Conservation (phyloP, 1,284 basidiomycete genomes). For the Cystobasidium slooffiae region DNA sequence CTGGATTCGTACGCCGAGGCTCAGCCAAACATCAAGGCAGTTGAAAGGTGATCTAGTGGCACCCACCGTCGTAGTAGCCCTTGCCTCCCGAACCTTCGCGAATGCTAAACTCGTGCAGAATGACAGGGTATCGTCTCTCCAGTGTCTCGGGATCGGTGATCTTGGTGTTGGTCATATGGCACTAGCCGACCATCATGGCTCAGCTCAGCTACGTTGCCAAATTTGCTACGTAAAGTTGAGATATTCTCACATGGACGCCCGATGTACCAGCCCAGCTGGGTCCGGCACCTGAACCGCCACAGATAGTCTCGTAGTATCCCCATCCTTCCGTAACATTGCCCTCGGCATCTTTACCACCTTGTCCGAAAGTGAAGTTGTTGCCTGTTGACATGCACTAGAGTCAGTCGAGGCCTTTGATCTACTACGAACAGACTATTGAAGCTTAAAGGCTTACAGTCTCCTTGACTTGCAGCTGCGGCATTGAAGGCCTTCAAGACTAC, state of each 20-base stretch:
- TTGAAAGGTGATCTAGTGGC: too few relatives aligned
- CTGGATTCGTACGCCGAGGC: conserved; percentile 62
- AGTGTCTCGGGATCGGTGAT: conserved; percentile 59
- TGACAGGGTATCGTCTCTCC: conserved; percentile 58
- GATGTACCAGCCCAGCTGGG: conserved; percentile 77
- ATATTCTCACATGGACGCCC: conserved; percentile 33
- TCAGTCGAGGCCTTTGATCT: not conserved
- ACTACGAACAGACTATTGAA: not conserved
- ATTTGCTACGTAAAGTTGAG: not conserved
- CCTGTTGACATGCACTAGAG: conserved; percentile 37
- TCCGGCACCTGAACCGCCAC: conserved; percentile 90
- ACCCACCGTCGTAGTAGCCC: conserved; percentile 43
- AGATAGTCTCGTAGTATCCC: conserved; percentile 73
- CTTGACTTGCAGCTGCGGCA: conserved; percentile 90
- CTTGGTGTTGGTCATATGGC: conserved; percentile 58
- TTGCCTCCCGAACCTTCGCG: conserved; percentile 49
- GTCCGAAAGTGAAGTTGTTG: conserved; percentile 88
- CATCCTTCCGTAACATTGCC: conserved; percentile 77
- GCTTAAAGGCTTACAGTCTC: conserved; percentile 62
- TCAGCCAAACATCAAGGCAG: too few relatives aligned
- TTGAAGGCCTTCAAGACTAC: conserved; percentile 92
- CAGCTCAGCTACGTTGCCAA: too few relatives aligned
- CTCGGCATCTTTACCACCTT: conserved; percentile 80
- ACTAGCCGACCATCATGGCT: conserved; percentile 50
- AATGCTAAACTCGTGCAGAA: conserved; percentile 57